Evolutionary conservation across 345 rosid species (phyloP).

Genomic region (Gossypium rotundifolium): DNA sequence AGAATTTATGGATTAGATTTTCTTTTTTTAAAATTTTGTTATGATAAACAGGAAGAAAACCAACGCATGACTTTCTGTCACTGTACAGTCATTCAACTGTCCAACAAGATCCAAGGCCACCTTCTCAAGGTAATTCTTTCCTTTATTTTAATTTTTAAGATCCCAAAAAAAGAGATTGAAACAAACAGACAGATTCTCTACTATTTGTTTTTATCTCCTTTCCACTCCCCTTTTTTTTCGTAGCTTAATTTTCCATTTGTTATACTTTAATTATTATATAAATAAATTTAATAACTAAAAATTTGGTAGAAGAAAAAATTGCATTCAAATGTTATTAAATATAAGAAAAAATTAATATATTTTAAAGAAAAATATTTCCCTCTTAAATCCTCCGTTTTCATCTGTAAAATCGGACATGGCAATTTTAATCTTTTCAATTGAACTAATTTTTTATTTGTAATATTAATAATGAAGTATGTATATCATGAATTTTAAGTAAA

Average conservation of each 20-base stretch:
- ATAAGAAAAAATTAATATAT: no score
- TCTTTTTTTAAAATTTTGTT: not conserved
- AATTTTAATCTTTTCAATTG: not conserved
- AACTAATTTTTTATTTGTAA: no score
- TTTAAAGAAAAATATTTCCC: no score
- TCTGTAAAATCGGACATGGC: no score
- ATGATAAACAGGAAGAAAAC: slow-evolving; percentile 59
- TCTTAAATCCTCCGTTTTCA: no score
- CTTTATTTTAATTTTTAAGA: slow-evolving; percentile 13
- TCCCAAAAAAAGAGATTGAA: not conserved
- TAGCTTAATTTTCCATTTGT: not conserved
- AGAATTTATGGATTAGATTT: not conserved
- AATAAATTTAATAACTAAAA: not conserved
- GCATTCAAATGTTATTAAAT: no score
- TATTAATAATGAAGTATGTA: no score
- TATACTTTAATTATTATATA: not conserved
- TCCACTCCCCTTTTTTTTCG: not conserved
- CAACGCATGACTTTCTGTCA: slow-evolving; percentile 86
- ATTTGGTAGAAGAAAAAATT: not conserved
- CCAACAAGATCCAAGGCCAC: slow-evolving; percentile 73
- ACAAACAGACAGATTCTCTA: not conserved
- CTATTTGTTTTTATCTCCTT: not conserved
- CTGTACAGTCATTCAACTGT: slow-evolving; percentile 70
- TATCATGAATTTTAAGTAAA: no score
- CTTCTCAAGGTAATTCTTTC: slow-evolving; percentile 64